A percentile compares a stretch with the other conserved stretches of the same genome.
Conservation (phyloP, 768 basidiomycete species). For the Suillus weaverae region DNA sequence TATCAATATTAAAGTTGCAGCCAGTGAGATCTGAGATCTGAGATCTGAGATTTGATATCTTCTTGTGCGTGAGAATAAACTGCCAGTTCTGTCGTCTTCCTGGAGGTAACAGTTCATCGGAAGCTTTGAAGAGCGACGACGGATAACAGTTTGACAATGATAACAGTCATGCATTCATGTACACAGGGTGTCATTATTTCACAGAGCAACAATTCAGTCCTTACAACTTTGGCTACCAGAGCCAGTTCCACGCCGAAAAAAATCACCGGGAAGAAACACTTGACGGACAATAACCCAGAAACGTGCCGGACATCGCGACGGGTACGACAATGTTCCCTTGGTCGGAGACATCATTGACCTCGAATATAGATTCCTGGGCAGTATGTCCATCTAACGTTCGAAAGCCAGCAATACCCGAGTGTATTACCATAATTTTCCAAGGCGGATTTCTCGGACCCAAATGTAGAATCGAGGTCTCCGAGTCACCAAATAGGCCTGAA, state of each 20-base stretch:
- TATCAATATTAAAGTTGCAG: background rate
- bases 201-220: constrained; percentile 29
- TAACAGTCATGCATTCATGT: constrained; percentile 14
- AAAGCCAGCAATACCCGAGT: constrained; percentile 50
- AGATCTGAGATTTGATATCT: background rate
- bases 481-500: constrained; percentile 30
- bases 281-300: constrained; percentile 69
- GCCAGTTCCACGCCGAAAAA: constrained; percentile 81
- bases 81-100: background rate
- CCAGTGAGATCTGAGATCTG: background rate
- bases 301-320: constrained; percentile 87
- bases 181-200: constrained; percentile 31
- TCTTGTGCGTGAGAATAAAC: background rate
- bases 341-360: constrained; percentile 2
- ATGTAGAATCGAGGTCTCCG: constrained; percentile 49
- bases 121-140: background rate
- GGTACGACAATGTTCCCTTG: constrained; percentile 37
- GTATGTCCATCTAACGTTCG: constrained; percentile 66
- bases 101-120: background rate
- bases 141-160: constrained; percentile 24
- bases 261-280: constrained; percentile 65
- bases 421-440: constrained; percentile 71
- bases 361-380: constrained; percentile 50
- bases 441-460: constrained; percentile 80
- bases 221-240: constrained; percentile 37